Evolutionary conservation across 352 stramenopile genomes (phyloP).

Genomic region (Globisporangium polare): DNA sequence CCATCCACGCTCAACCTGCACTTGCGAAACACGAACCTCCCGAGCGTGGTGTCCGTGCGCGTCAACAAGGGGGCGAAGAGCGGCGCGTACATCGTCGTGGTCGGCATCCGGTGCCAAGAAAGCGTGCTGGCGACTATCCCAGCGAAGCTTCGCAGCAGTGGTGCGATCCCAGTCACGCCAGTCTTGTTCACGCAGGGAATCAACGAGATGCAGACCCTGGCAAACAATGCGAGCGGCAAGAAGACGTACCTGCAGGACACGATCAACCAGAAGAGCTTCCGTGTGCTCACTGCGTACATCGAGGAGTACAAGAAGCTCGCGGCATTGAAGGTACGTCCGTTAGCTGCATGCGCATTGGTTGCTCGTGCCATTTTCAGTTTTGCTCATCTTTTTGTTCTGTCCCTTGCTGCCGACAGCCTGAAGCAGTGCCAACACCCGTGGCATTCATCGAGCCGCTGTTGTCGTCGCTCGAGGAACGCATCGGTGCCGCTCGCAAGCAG

Average conservation of each 20-base stretch:
- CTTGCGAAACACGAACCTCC: constrained; percentile 67
- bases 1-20: constrained; percentile 73
- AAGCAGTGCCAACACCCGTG: constrained; percentile 41
- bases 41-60: constrained; percentile 67
- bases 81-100: constrained; percentile 44
- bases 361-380: neutral
- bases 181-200: constrained; percentile 77
- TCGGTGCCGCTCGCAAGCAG: constrained; percentile 54
- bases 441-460: constrained; percentile 37
- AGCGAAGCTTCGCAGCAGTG: constrained; percentile 36
- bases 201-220: constrained; percentile 79
- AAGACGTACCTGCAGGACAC: constrained; percentile 72
- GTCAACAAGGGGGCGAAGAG: constrained; percentile 49
- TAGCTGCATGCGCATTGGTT: neutral
- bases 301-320: constrained; percentile 62
- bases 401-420: constrained; percentile 22
- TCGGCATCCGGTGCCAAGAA: constrained; percentile 53
- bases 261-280: constrained; percentile 75
- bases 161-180: constrained; percentile 50
- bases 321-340: constrained; percentile 23
- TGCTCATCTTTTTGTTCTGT: neutral
- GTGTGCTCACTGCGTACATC: constrained; percentile 48
- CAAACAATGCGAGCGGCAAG: constrained; percentile 60
- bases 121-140: constrained; percentile 43
- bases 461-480: constrained; percentile 46